Evolutionary conservation across 495 filamentous ascomycete genomes (phyloP), one percentile per base, ranked within the genome.

Genomic region (Trichoderma gamsii): DNA sequence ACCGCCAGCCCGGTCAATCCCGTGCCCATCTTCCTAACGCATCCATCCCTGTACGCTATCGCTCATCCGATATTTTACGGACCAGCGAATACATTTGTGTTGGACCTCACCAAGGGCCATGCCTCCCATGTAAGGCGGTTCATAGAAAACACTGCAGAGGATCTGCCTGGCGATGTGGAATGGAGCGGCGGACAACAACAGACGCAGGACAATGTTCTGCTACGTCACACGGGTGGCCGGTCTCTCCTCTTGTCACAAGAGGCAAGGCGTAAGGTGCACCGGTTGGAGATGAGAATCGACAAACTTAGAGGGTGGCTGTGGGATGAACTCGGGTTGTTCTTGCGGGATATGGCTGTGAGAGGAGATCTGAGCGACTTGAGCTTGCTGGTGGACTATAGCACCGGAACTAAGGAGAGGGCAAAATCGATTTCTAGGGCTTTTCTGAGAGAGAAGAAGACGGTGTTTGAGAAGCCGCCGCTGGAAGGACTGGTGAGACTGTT

Each of bases 21-120:
- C 29, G 6, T 73, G 1, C 41, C 64, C 63, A 65, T 75, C 27
- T 72, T 76, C 70, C 49, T 75, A 4, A 68, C 67, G 27, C 69
- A 66, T 43, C 69, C 68, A 29, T 69, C 66, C 23, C 41, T 75
- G 13, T 74, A 73, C 64, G 63, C 69, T 2, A 71, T 75, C 44
- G 71, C 71, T n/a, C 69, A 71, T 16, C 63, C 70, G 4, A 68
- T 76, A 52, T 74, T 76, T 67, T 76, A 73, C 56, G 61, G 23
- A 5, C 64, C 64, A n/a, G 21, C 27, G 5, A 52, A 68, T 38
- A 41, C 25, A 9, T 68, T 68, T 41, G 13, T 35, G 16, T 41
- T 68, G 13, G 59, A 68, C 61, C 56, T 64, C 7, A 43, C 38
- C 0, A 11, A 35, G 12, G 9, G 11, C 21, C 35, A 49, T 41